Base-by-base conservation (phyloP, 208 protist genomes). In the Leishmania aethiopica region DNA sequence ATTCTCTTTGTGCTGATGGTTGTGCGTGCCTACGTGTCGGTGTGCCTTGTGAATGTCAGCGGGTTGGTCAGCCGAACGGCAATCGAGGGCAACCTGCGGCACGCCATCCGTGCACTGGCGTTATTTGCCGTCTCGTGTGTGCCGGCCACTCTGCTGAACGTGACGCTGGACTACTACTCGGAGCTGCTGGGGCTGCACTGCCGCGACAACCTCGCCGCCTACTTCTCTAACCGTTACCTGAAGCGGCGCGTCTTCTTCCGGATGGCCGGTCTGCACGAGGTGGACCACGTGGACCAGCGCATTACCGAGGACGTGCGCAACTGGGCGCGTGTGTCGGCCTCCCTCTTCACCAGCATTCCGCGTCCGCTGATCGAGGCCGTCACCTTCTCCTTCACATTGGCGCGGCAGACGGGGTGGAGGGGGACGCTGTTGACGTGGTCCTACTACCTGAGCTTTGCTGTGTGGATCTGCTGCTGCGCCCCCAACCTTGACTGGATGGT, bases 201-300 rank as follows among this genome's bases (percentile, higher is more conserved):
- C 51, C 90, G 92, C 51, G 79, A 88, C 35, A 95, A 96, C 75
- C 45, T 97, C 62, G 85, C 87, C 37, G 32, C 74, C n/a, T 89
- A 93, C 84, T 86, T 96, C 76, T 82, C 89, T 71, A 37, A 79
- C 5, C 88, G 88, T 22, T 97, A 97, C 81, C 64, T 96, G 73
- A 88, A 86, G 55, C 67, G 77, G 35, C 85, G 89, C 28, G 90
- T 94, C 67, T 96, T 96, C 82, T 97, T 92, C 69, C 84, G 83
- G 64, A 53, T 96, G 47, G 93, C 88, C 6, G 82, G 85, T 8
- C 79, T 94, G 47, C 79, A 92, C 81, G 37, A 75, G 47, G 85
- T 95, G 0, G 79, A 89, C 55, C 79, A 92, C 75, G 74, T 95
- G 2, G 92, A 97, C 70, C 87, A 95, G 79, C 85, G 89, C 78